These are phyloP conservation scores for Kazachstania kunashirensis DNA, from an alignment of 805 yeast species.

Conservation along the genomic window DNA sequence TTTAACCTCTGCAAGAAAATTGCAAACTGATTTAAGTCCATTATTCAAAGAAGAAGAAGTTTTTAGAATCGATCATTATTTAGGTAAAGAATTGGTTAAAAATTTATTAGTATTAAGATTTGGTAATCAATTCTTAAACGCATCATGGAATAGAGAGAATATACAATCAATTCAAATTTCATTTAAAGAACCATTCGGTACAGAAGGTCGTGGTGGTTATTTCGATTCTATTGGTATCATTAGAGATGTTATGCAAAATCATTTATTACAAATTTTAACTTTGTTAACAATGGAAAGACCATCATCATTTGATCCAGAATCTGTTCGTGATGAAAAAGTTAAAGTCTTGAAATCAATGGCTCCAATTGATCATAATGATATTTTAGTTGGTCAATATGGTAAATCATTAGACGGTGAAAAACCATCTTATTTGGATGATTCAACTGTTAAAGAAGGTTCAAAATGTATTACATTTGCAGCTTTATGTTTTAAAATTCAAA, in stretches of 20 bases:
- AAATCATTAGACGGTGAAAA: constrained; percentile 77
- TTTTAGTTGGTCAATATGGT: constrained; percentile 80
- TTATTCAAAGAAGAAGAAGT: constrained; percentile 84
- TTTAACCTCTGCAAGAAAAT: constrained; percentile 61
- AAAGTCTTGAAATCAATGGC: constrained; percentile 77
- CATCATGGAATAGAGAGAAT: constrained; percentile 81
- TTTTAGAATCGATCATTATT: constrained; percentile 92
- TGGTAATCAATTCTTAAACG: constrained; percentile 77
- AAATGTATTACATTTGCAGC: constrained; percentile 93
- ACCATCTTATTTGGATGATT: constrained; percentile 89
- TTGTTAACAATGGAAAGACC: constrained; percentile 94
- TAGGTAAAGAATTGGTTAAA: constrained; percentile 97
- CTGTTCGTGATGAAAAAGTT: constrained; percentile 93
- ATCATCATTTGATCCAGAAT: constrained; percentile 80
- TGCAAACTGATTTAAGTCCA: constrained; percentile 74
- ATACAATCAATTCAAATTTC: constrained; percentile 77
- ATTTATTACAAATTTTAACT: constrained; percentile 84
- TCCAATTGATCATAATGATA: constrained; percentile 53
- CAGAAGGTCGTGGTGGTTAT: constrained; percentile 98
- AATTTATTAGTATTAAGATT: constrained; percentile 82
- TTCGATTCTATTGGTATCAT: constrained; percentile 92
- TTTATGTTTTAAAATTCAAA: constrained; percentile 61
- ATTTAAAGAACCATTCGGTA: constrained; percentile 97
- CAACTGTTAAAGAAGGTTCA: constrained; percentile 71
- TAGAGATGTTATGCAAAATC: constrained; percentile 98